Evolutionary conservation across 352 stramenopile genomes (phyloP), one percentile per base, ranked within the genome.

Genomic region (Globisporangium canariense): DNA sequence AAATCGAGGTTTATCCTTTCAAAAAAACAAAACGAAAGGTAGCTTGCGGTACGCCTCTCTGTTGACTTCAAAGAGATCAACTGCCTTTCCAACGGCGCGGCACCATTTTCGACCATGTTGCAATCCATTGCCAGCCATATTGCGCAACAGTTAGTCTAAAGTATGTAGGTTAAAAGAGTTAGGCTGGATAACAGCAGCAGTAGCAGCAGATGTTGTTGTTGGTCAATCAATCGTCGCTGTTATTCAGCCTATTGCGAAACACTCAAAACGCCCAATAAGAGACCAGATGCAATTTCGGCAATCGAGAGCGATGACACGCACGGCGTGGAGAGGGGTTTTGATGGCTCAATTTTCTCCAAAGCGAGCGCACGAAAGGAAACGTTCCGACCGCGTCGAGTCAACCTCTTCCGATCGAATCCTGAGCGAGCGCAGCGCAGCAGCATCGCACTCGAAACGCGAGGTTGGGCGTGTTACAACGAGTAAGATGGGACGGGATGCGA

Each of bases 271-370:
- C 43, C 28, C 43, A 54, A 16, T 14, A 25, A 57, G n/a, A n/a
- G 30, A 14, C 2, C 53, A 49, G 18, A n/a, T 32, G n/a, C 28
- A 62, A 54, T 41, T 54, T 62, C 41, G 45, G 38, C 34, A 62
- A 62, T 4, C 16, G 32, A 5, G 20, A 11, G 41, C 7, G 10
- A 41, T 62, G 56, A 62, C 57, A 62, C 57, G 57, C 57, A 62
- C 41, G 57, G 28, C 57, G 57, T 62, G 57, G 57, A 62, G 18
- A 40, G 18, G 3, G 14, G 20, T 28, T 62, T 62, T 62, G 57
- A 45, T 32, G 55, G 22, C 40, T 54, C 25, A 10, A 11, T 20
- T 11, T 28, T 57, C 10, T n/a, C n/a, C 8, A n/a, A 30, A 52
- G 4, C 46, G 8, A 30, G 22, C 25, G 30, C 22, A 55, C 16